These are phyloP conservation scores for Ustilago loliicola DNA, from an alignment of 1,284 basidiomycete genomes.

Conservation along the genomic window DNA sequence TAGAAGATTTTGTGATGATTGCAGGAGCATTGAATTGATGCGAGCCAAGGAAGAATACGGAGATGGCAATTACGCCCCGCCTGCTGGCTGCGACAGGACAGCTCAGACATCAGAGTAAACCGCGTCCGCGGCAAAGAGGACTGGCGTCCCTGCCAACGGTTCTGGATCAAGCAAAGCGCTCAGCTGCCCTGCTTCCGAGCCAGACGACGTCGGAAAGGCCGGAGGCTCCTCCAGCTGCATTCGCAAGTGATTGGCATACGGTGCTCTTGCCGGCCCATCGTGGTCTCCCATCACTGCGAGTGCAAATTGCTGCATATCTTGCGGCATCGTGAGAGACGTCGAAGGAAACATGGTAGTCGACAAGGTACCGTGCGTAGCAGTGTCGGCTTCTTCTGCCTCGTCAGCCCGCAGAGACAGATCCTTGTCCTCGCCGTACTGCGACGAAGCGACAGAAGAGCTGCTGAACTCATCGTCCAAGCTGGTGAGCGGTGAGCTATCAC, in stretches of 20 bases:
- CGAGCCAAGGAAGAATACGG: not conserved
- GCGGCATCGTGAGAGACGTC: slow-evolving; percentile 14
- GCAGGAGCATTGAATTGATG: not conserved
- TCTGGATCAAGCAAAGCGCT: slow-evolving; percentile 11
- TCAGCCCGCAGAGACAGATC: slow-evolving; percentile 1
- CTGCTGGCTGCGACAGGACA: not conserved
- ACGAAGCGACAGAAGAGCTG: slow-evolving; percentile 16
- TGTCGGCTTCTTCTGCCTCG: slow-evolving; percentile 5
- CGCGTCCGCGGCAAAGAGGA: slow-evolving; percentile 9
- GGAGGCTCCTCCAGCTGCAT: slow-evolving; percentile 6
- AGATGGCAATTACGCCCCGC: not conserved
- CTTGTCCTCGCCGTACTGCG: slow-evolving; percentile 1
- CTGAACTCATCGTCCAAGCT: slow-evolving; percentile 12
- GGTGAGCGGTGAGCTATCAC: slow-evolving; percentile 26
- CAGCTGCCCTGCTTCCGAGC: slow-evolving; percentile 20
- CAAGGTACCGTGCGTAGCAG: not conserved
- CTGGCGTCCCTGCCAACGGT: slow-evolving; percentile 5
- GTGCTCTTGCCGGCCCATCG: slow-evolving; percentile 4
- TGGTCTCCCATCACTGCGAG: slow-evolving; percentile 22
- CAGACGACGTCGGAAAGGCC: slow-evolving; percentile 10
- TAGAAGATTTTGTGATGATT: not conserved
- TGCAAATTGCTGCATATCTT: slow-evolving; percentile 42
- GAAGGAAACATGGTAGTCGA: not conserved
- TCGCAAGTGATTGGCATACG: slow-evolving; percentile 2
- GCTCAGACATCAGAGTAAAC: slow-evolving; percentile 4